These are phyloP conservation scores for Isatis tinctoria DNA, from an alignment of 345 rosid genomes.

Conservation along the genomic window DNA sequence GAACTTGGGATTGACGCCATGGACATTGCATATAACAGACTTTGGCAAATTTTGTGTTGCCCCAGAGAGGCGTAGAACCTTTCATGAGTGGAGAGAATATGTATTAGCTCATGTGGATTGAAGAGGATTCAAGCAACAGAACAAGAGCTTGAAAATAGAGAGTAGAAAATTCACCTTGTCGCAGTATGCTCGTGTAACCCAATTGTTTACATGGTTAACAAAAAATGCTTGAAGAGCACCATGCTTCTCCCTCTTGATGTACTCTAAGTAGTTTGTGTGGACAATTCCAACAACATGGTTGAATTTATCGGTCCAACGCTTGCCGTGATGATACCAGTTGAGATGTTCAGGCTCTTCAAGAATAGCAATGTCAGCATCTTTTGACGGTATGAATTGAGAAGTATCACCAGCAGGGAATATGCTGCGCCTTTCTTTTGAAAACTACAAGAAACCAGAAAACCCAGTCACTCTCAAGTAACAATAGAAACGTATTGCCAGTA, in stretches of 20 bases:
- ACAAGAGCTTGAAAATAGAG: neutral
- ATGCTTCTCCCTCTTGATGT: conserved; percentile 93
- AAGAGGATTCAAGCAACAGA: neutral
- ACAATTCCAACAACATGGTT: conserved; percentile 95
- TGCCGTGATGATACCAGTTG: conserved; percentile 98
- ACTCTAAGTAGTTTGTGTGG: conserved; percentile 97
- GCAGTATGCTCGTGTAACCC: conserved; percentile 87
- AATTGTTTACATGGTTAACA: conserved; percentile 91
- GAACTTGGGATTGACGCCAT: conserved; percentile 95
- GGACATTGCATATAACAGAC: conserved; percentile 91
- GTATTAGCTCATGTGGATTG: conserved; percentile 1
- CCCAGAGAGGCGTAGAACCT: conserved; percentile 97
- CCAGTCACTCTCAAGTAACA: neutral
- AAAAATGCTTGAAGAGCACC: conserved; percentile 93
- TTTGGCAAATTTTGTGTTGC: conserved; percentile 94
- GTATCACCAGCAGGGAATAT: conserved; percentile 97
- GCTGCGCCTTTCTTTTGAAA: conserved; percentile 88
- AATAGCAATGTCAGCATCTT: conserved; percentile 90
- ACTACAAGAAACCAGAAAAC: conserved; percentile 41
- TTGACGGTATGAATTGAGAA: conserved; percentile 77
- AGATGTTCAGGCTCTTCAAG: conserved; percentile 97
- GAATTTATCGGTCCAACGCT: conserved; percentile 95
- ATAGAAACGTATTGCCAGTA: neutral
- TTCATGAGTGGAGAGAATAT: neutral
- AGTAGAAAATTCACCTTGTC: conserved; percentile 55